A percentile compares a stretch with the other conserved stretches of the same genome.
phyloP scores from a whole-genome alignment of 2,329 filamentous ascomycete genomes.

The Shiraia sp. region DNA sequence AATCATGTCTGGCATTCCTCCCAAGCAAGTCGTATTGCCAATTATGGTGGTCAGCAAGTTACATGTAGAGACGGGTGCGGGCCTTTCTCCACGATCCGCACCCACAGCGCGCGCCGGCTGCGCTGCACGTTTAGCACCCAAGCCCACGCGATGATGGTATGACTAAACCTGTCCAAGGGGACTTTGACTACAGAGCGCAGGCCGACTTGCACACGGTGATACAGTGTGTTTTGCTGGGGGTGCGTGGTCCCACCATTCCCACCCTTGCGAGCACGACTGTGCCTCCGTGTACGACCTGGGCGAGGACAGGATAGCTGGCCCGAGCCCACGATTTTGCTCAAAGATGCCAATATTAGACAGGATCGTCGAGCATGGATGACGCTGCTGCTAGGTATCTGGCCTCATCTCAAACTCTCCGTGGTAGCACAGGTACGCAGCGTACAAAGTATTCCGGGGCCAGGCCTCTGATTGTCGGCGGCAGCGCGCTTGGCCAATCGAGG shows the following conservation, averaged over 20 bases:
- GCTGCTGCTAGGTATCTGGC: too few relatives aligned
- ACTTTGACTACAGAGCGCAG: not conserved
- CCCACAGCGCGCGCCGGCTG: conserved; percentile 44
- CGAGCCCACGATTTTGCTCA: conserved; percentile 1
- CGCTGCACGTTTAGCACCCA: conserved; percentile 45
- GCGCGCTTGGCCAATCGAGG: too few relatives aligned
- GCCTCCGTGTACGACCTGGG: conserved; percentile 16
- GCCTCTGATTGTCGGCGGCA: conserved; percentile 2
- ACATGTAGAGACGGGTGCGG: conserved; percentile 37
- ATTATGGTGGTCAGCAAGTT: conserved; percentile 40
- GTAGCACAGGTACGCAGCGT: conserved; percentile 10
- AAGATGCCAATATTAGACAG: too few relatives aligned
- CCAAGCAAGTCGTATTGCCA: conserved; percentile 1
- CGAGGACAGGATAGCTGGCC: conserved; percentile 21
- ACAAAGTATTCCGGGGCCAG: conserved; percentile 8
- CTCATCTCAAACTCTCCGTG: conserved; percentile 1
- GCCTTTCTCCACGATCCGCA: conserved; percentile 43
- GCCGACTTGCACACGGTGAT: conserved; percentile 27
- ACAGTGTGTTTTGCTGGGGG: conserved; percentile 34
- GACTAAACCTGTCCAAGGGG: conserved; percentile 25
- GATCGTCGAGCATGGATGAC: not conserved
- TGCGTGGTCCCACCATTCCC: conserved; percentile 23
- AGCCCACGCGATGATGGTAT: conserved; percentile 41
- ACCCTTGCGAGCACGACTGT: conserved; percentile 11
- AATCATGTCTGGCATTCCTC: not conserved